Conservation (phyloP, 768 basidiomycete genomes). For the Tricholoma terreum region DNA sequence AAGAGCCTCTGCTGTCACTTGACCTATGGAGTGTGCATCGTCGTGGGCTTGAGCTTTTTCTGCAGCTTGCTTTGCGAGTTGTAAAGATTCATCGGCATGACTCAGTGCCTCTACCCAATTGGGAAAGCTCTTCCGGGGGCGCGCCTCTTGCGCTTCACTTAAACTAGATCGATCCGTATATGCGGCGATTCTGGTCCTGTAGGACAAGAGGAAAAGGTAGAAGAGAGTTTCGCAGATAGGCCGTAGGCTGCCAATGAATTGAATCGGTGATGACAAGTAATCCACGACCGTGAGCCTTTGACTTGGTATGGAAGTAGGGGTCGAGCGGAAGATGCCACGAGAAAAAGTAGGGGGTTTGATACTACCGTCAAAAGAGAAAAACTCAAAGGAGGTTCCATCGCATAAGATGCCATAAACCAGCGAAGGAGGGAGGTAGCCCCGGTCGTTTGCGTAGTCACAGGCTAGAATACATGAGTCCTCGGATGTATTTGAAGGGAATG, state of each 20-base stretch:
- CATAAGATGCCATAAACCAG: slow-evolving; percentile 14
- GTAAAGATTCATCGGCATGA: no score
- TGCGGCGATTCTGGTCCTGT: slow-evolving; percentile 9
- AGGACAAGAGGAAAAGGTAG: slow-evolving; percentile 11
- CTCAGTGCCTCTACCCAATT: slow-evolving; percentile 3
- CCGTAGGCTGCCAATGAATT: slow-evolving; percentile 12
- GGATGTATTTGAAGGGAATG: neutral
- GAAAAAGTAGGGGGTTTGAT: slow-evolving; percentile 4
- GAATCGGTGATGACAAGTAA: slow-evolving; percentile 6
- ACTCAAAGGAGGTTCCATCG: slow-evolving; percentile 14
- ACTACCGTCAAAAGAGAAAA: slow-evolving; percentile 9
- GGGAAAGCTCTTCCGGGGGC: slow-evolving; percentile 1
- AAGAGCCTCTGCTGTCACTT: no score
- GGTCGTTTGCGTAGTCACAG: slow-evolving; percentile 9
- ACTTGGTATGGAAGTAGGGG: slow-evolving; percentile 6
- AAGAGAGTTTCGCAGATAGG: slow-evolving; percentile 17
- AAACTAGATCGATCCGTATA: slow-evolving; percentile 9
- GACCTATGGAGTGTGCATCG: no score
- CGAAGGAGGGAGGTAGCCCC: neutral
- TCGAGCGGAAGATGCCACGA: slow-evolving; percentile 10
- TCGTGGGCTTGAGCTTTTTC: no score
- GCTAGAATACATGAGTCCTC: neutral
- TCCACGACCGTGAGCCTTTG: slow-evolving; percentile 6
- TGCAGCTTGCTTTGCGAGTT: no score
- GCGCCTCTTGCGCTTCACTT: neutral